Percentiles rank a stretch among this genome's conserved stretches.
phyloP scores from a whole-genome alignment of 2,329 filamentous ascomycete genomes.

The Phaeosphaeria sp. region DNA sequence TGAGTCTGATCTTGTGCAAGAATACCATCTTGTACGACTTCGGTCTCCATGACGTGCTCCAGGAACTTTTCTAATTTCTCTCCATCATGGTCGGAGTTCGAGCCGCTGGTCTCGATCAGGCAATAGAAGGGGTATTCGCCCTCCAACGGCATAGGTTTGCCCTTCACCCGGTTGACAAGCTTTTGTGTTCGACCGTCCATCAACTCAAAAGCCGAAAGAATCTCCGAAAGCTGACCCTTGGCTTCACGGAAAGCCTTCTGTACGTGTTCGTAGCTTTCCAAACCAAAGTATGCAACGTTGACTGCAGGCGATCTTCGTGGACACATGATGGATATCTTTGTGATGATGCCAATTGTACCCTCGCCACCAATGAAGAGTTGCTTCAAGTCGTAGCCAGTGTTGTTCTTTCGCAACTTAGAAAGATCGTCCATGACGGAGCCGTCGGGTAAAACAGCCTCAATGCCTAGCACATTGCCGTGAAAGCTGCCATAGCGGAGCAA shows the following conservation, averaged over 20 bases:
- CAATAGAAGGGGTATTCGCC: constrained; percentile 92
- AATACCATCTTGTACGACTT: constrained; percentile 87
- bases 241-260: constrained; percentile 87
- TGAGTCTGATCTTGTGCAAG: constrained; percentile 95
- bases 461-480: constrained; percentile 88
- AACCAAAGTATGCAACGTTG: constrained; percentile 93
- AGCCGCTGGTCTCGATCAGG: constrained; percentile 93
- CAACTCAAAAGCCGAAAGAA: constrained; percentile 95
- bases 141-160: constrained; percentile 81
- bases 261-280: constrained; percentile 89
- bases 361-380: constrained; percentile 96
- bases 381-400: constrained; percentile 97
- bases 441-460: constrained; percentile 93
- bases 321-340: constrained; percentile 86
- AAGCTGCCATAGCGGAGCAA: constrained; percentile 92
- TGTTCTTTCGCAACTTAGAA: constrained; percentile 91
- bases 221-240: constrained; percentile 89
- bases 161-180: constrained; percentile 66
- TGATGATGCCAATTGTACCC: constrained; percentile 94
- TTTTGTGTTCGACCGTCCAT: constrained; percentile 89
- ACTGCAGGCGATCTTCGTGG: constrained; percentile 86
- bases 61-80: constrained; percentile 90
- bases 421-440: constrained; percentile 92
- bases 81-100: constrained; percentile 90
- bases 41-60: constrained; percentile 87